Evolutionary conservation across 2,329 filamentous ascomycete species (phyloP), one percentile per base, ranked within the genome.

Genomic region (Bertia moriformis): DNA sequence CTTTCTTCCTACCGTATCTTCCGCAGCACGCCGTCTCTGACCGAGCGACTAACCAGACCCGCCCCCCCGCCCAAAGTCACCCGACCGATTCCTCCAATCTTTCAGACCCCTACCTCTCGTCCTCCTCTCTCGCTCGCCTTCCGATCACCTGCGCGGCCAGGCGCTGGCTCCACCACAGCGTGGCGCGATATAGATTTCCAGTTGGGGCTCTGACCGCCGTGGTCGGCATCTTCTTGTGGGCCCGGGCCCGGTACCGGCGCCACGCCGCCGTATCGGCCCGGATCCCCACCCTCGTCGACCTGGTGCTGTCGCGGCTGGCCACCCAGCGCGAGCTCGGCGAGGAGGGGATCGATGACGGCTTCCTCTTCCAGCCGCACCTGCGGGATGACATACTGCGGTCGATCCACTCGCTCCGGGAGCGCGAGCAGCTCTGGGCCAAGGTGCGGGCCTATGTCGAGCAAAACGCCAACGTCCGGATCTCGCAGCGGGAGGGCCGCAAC

Each of bases 51-150:
- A 87, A 94, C 76, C 82, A 94, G 87, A 79, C 72, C 68, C 67
- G 65, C 72, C 65, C 61, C 72, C 66, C 65, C 73, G 57, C 67
- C 78, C 63, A 77, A 77, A 89, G 84, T 86, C 65, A 71, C 66
- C 60, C n/a, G n/a, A n/a, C 65, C 68, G 59, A 63, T 72, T 68
- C 72, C 71, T 63, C 62, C 64, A 59, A 65, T 69, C 62, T 77
- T 75, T 53, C 67, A 67, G 57, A 58, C 60, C 63, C 67, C 67
- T 65, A 65, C 59, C 74, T 95, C 70, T 74, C 77, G 62, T 88
- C 82, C 64, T 82, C 73, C 68, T 93, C 85, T 69, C 83, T 93
- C 79, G 83, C 88, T 72, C 74, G 81, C 61, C 71, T 96, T 81
- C 74, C 88, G 65, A 69, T 95, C 81, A 57, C 65, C 66, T 95